Evolutionary conservation across 176 grass and related monocot genomes (phyloP).

Genomic region (Juncus inflexus): DNA sequence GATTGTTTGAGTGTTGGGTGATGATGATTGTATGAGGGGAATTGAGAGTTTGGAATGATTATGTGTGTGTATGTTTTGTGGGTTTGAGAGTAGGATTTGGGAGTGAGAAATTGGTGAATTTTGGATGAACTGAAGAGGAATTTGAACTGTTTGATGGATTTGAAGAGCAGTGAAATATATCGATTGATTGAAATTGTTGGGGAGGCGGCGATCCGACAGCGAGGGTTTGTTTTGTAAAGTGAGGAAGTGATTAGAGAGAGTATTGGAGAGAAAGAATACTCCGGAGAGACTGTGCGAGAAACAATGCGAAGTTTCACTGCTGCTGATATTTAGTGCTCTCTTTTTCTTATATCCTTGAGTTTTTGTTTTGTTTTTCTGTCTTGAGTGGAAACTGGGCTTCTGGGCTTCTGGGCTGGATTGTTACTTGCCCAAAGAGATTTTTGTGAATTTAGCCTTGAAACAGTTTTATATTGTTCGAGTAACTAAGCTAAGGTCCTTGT

Average conservation of each 20-base stretch:
- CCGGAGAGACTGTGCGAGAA: no score
- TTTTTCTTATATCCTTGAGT: no score
- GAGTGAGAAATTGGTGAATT: background rate
- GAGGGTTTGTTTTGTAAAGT: background rate
- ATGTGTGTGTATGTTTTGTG: no score
- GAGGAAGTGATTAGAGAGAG: background rate
- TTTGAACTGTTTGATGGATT: background rate
- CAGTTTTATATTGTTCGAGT: no score
- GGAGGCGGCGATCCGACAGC: background rate
- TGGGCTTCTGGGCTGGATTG: no score
- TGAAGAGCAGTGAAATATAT: background rate
- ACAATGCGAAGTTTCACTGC: no score
- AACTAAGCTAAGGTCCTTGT: no score
- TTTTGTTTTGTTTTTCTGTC: no score
- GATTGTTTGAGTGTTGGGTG: background rate
- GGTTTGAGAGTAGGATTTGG: no score
- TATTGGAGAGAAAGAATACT: background rate
- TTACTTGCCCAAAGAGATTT: background rate
- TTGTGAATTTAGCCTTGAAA: background rate
- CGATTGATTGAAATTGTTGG: background rate
- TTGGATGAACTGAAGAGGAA: background rate
- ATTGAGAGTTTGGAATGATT: no score
- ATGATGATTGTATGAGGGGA: no score
- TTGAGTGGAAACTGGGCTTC: no score
- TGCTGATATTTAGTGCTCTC: background rate